Evolutionary conservation across 2,329 filamentous ascomycete species (phyloP).

Genomic region (Calonectria pseudoreteaudii): DNA sequence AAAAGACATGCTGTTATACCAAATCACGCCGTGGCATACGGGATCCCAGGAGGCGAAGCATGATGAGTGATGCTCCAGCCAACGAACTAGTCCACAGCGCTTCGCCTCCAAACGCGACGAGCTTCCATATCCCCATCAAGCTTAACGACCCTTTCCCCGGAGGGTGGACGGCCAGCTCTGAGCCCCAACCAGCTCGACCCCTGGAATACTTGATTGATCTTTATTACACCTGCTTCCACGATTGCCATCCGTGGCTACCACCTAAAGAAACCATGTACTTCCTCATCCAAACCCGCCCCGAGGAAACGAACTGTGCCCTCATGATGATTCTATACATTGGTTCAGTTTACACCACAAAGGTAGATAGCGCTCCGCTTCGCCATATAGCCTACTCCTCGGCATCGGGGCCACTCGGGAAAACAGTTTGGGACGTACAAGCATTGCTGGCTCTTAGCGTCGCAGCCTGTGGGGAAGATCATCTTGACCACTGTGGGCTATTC

Average conservation of each 20-base stretch:
- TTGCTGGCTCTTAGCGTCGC: slow-evolving; percentile 35
- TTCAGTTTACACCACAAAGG: slow-evolving; percentile 30
- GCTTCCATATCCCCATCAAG: background rate
- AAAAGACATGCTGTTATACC: slow-evolving; percentile 30
- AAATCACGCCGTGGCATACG: slow-evolving; percentile 37
- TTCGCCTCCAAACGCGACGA: slow-evolving; percentile 24
- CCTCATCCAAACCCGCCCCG: slow-evolving; percentile 12
- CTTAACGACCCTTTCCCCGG: slow-evolving; percentile 10
- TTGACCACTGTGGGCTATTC: background rate
- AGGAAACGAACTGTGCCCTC: slow-evolving; percentile 21
- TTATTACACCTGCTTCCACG: slow-evolving; percentile 40
- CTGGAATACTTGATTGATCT: slow-evolving; percentile 28
- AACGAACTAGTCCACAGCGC: slow-evolving; percentile 19
- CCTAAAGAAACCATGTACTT: slow-evolving; percentile 28
- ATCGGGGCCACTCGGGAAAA: slow-evolving; percentile 12
- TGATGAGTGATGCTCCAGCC: slow-evolving; percentile 18
- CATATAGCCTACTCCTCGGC: slow-evolving; percentile 31
- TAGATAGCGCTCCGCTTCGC: slow-evolving; percentile 24
- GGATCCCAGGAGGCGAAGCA: slow-evolving; percentile 28
- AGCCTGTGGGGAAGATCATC: slow-evolving; percentile 25
- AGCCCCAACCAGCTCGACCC: background rate
- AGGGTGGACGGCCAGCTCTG: slow-evolving; percentile 21
- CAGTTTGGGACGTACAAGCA: slow-evolving; percentile 40
- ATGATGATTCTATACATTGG: slow-evolving; percentile 36
- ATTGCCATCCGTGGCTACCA: slow-evolving; percentile 37